Conservation (phyloP, 805 yeast species). For the Ogataea philodendri region DNA sequence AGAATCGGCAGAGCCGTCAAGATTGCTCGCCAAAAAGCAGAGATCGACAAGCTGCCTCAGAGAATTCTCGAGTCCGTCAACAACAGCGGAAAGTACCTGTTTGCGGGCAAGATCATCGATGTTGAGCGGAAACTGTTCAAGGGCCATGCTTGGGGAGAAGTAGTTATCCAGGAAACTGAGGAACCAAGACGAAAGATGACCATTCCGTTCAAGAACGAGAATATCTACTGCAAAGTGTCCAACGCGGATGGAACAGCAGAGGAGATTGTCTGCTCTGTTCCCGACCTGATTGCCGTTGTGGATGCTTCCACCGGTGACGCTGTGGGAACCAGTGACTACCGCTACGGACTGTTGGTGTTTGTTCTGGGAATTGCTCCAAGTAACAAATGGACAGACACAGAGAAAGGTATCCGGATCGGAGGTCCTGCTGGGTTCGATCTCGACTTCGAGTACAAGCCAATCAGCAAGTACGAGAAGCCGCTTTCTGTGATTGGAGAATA, state of each 20-base stretch:
- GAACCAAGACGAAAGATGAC: constrained; percentile 21
- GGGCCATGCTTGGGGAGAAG: constrained; percentile 47
- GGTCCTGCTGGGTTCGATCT: constrained; percentile 40
- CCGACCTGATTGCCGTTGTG: constrained; percentile 44
- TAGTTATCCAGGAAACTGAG: constrained; percentile 28
- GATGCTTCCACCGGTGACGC: constrained; percentile 46
- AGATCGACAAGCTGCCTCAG: constrained; percentile 36
- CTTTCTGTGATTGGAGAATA: constrained; percentile 41
- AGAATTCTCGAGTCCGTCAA: constrained; percentile 39
- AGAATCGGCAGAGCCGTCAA: constrained; percentile 45
- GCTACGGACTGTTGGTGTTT: constrained; percentile 44
- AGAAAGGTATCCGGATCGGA: constrained; percentile 39
- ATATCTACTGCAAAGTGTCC: constrained; percentile 36
- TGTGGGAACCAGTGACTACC: constrained; percentile 47
- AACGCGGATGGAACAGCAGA: constrained; percentile 22
- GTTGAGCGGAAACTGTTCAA: constrained; percentile 41
- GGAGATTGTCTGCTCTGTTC: constrained; percentile 41
- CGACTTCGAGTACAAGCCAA: constrained; percentile 38
- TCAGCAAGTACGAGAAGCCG: constrained; percentile 37
- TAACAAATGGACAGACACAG: constrained; percentile 37
- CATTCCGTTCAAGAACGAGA: constrained; percentile 52
- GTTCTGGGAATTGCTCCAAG: constrained; percentile 42
- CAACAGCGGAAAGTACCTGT: constrained; percentile 34
- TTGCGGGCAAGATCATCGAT: constrained; percentile 43
- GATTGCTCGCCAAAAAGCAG: constrained; percentile 38